Conservation (phyloP, 23 red algal species). For the Gracilaria caudata region DNA sequence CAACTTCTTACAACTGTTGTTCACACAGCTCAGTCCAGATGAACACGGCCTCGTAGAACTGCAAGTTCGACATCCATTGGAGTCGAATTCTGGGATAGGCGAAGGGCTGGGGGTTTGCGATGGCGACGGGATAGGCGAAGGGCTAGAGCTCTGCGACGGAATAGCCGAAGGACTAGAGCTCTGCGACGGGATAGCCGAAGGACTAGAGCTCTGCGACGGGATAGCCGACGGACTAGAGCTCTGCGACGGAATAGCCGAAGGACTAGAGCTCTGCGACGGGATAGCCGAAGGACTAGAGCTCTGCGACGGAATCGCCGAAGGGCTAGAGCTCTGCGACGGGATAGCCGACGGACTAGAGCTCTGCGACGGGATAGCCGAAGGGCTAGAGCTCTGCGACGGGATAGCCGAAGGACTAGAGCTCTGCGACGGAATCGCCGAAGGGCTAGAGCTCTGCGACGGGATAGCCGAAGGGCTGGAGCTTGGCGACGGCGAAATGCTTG, state of each 20-base stretch:
- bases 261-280: background rate
- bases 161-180: background rate
- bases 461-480: background rate
- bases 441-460: background rate
- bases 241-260: background rate
- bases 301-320: background rate
- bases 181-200: background rate
- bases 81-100: background rate
- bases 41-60: constrained; percentile 2
- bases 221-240: background rate
- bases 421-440: background rate
- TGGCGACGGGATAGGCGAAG: background rate
- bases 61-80: constrained; percentile 17
- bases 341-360: background rate
- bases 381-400: background rate
- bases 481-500: background rate
- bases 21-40: constrained; percentile 3
- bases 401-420: background rate
- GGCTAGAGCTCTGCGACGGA: background rate
- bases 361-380: background rate
- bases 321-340: background rate
- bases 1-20: constrained; percentile 11
- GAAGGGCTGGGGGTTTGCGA: constrained; percentile 9
- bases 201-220: background rate
- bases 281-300: background rate